Conservation (phyloP, 1,284 basidiomycete species). For the Trichosporon sp. region DNA sequence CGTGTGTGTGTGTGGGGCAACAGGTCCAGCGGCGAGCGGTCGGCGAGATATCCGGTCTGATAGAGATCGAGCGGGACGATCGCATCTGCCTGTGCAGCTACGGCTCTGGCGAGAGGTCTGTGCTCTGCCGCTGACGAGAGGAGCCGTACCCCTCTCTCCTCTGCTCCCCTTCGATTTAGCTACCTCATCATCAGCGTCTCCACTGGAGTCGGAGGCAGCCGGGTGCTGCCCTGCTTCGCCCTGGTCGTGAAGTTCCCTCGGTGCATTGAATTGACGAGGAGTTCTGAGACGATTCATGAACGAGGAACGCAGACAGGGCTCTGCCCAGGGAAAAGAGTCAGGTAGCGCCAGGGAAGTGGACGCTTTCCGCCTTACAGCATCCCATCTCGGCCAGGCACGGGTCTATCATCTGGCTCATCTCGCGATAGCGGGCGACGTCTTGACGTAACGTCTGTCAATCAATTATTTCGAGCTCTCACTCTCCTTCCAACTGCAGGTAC, state of each 20-base stretch:
- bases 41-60: background rate
- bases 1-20: background rate
- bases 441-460: background rate
- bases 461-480: background rate
- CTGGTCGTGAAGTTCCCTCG: background rate
- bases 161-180: too few species aligned
- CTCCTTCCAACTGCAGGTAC: too few species aligned
- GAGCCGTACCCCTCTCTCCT: background rate
- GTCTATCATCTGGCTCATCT: background rate
- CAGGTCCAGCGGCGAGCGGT: background rate
- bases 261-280: background rate
- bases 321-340: too few species aligned
- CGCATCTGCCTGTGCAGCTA: background rate
- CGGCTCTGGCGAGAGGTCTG: background rate
- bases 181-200: background rate
- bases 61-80: background rate
- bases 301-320: background rate
- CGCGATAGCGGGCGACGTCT: background rate
- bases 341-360: background rate
- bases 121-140: background rate
- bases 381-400: background rate
- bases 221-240: too few species aligned
- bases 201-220: background rate
- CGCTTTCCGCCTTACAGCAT: constrained; percentile 14
- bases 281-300: background rate